Evolutionary conservation across 2,329 filamentous ascomycete genomes (phyloP).

Genomic region (Sclerotinia spermophila): DNA sequence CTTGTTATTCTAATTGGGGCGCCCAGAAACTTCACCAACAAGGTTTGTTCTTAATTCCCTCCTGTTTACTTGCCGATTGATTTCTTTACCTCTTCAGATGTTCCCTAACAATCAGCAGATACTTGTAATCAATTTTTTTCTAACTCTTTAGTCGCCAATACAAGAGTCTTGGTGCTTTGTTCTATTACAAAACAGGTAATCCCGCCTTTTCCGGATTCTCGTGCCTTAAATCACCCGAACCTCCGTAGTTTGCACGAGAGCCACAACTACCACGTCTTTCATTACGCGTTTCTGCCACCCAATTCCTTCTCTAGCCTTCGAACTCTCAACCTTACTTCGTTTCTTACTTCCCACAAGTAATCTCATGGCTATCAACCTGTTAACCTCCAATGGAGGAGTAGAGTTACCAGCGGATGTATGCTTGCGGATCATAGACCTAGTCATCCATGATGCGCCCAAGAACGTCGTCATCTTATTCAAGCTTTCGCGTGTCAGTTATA

Average conservation of each 20-base stretch:
- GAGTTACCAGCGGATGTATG: slow-evolving; percentile 11
- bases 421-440: slow-evolving; percentile 4
- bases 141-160: not conserved
- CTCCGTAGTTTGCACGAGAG: not conserved
- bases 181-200: not conserved
- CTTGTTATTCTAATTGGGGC: not conserved
- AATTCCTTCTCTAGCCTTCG: not conserved
- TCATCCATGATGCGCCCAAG: not conserved
- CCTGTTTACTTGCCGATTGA: not conserved
- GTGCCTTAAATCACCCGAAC: not conserved
- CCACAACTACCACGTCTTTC: not conserved
- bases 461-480: not conserved
- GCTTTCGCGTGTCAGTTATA: slow-evolving; percentile 12
- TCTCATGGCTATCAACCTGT: slow-evolving; percentile 9
- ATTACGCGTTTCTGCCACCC: not conserved
- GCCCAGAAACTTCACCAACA: not conserved
- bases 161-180: not conserved
- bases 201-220: not conserved
- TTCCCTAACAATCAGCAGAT: not conserved
- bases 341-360: not conserved
- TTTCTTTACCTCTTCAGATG: not conserved
- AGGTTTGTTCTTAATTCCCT: not conserved
- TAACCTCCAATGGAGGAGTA: not conserved
- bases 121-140: not conserved
- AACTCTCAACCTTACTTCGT: not conserved